Evolutionary conservation across 805 yeast species (phyloP).

Genomic region (Zygosaccharomyces pseudorouxii): DNA sequence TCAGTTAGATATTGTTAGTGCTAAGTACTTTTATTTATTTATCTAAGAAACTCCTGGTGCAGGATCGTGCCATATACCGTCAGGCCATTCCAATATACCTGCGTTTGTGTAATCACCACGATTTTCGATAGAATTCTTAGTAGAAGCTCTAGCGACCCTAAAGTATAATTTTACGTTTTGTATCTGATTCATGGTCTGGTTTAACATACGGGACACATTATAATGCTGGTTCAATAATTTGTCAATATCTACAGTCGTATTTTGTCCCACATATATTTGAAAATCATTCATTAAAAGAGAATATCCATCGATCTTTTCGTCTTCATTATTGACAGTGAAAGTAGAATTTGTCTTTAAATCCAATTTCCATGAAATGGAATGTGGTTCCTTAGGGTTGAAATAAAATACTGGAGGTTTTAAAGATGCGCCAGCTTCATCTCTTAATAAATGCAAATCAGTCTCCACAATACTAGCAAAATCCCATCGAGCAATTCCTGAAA

Average conservation of each 20-base stretch:
- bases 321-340: slow-evolving; percentile 25
- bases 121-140: slow-evolving; percentile 35
- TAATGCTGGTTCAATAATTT: slow-evolving; percentile 33
- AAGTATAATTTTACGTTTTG: slow-evolving; percentile 41
- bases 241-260: slow-evolving; percentile 42
- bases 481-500: slow-evolving; percentile 90
- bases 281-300: slow-evolving; percentile 75
- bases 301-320: slow-evolving; percentile 41
- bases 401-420: slow-evolving; percentile 47
- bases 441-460: slow-evolving; percentile 56
- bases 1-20: neutral
- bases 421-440: slow-evolving; percentile 66
- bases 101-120: slow-evolving; percentile 66
- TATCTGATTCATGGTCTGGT: slow-evolving; percentile 30
- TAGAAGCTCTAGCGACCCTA: slow-evolving; percentile 51
- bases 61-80: slow-evolving; percentile 50
- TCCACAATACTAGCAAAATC: slow-evolving; percentile 88
- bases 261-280: slow-evolving; percentile 62
- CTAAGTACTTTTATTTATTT: neutral
- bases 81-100: slow-evolving; percentile 55
- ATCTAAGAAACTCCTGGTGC: slow-evolving; percentile 47
- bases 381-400: slow-evolving; percentile 17
- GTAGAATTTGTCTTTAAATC: slow-evolving; percentile 11
- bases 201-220: slow-evolving; percentile 30
- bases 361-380: slow-evolving; percentile 30